phyloP scores from a whole-genome alignment of 331 rosid species.

The Telfairia occidentalis region DNA sequence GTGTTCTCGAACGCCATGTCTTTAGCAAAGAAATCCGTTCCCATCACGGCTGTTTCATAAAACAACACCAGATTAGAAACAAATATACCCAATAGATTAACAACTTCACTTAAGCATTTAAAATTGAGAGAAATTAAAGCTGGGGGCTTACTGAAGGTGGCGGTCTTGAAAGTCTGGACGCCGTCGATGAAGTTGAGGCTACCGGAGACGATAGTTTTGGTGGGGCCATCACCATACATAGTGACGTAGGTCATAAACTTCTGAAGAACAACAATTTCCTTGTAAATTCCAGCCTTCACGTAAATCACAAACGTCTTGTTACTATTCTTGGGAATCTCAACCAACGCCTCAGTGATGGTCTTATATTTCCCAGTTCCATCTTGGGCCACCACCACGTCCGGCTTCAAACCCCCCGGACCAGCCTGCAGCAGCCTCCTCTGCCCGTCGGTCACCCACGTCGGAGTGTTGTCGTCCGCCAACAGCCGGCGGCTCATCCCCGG shows the following conservation, averaged over 20 bases:
- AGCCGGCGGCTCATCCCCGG: background rate
- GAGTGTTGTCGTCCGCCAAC: background rate
- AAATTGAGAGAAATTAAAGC: too few relatives aligned
- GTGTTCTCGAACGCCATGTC: background rate
- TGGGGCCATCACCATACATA: constrained; percentile 23
- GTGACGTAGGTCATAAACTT: constrained; percentile 13
- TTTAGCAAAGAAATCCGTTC: background rate
- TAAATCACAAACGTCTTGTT: constrained; percentile 10
- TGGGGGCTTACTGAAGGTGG: background rate
- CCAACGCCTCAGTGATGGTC: constrained; percentile 18
- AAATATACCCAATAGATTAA: too few relatives aligned
- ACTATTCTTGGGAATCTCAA: constrained; percentile 6
- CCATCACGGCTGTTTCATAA: background rate
- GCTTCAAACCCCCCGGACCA: background rate
- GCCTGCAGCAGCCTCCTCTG: constrained; percentile 4
- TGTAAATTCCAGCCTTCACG: constrained; percentile 19
- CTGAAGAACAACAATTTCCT: constrained; percentile 5
- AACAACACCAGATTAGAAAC: too few relatives aligned
- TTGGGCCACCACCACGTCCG: constrained; percentile 17
- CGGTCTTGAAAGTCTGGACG: background rate
- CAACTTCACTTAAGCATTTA: too few relatives aligned
- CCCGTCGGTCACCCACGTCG: constrained; percentile 12
- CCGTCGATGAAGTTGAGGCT: constrained; percentile 8
- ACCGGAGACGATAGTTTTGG: constrained; percentile 18
- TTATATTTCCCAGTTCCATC: constrained; percentile 21